These are phyloP conservation scores for Mycocentrospora acerina DNA, from an alignment of 2,329 filamentous ascomycete genomes.

Conservation along the genomic window DNA sequence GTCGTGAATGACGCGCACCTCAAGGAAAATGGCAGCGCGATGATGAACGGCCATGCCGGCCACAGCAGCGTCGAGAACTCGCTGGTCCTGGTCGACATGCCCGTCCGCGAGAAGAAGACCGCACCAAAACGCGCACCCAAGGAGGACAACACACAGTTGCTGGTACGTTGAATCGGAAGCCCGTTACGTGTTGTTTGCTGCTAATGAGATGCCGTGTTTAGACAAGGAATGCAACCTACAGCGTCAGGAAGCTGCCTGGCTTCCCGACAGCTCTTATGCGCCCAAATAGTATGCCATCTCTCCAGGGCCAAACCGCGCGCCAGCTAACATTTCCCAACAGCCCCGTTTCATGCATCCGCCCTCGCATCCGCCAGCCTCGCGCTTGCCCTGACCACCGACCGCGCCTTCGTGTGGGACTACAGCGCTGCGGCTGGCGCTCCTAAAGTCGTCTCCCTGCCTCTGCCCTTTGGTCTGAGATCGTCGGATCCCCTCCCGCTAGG, in stretches of 20 bases:
- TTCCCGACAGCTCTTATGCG: conserved; percentile 75
- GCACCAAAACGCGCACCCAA: conserved; percentile 59
- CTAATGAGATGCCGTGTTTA: conserved; percentile 40
- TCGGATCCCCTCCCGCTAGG: conserved; percentile 78
- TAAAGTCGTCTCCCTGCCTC: conserved; percentile 71
- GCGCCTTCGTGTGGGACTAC: conserved; percentile 92
- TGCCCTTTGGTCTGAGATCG: conserved; percentile 71
- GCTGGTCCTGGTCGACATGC: conserved; percentile 40
- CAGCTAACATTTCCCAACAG: conserved; percentile 26
- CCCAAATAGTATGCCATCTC: conserved; percentile 60
- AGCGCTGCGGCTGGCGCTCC: conserved; percentile 65
- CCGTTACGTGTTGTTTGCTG: background rate
- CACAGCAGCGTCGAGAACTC: conserved; percentile 31
- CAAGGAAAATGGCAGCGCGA: conserved; percentile 35
- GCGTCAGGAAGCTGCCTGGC: conserved; percentile 79
- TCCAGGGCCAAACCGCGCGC: conserved; percentile 7
- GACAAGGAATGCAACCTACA: conserved; percentile 84
- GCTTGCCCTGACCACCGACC: conserved; percentile 74
- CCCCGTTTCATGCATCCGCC: conserved; percentile 46
- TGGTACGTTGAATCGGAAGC: conserved; percentile 54
- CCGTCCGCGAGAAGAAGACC: conserved; percentile 44
- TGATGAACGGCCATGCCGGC: conserved; percentile 36
- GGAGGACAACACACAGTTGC: conserved; percentile 65
- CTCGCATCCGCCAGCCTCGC: conserved; percentile 68
- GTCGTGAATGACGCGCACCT: conserved; percentile 24